Conservation (phyloP, 2,329 filamentous ascomycete genomes). For the Fusarium globosum region DNA sequence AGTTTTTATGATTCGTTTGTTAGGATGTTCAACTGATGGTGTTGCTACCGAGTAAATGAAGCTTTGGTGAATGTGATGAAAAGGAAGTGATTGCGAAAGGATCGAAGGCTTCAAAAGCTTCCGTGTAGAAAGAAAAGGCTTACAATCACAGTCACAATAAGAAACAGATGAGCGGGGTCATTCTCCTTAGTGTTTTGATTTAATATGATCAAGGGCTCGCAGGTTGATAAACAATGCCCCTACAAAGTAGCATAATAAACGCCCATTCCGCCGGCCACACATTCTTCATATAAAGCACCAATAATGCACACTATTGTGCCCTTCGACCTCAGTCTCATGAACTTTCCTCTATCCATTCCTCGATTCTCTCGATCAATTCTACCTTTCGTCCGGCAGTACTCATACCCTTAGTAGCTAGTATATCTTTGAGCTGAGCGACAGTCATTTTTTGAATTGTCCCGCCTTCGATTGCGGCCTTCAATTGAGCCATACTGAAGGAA, state of each 20-base stretch:
- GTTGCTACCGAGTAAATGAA: background rate
- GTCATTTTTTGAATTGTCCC: constrained; percentile 65
- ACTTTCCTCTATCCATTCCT: constrained; percentile 66
- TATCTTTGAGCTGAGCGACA: constrained; percentile 63
- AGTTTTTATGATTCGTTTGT: background rate
- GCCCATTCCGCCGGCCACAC: background rate
- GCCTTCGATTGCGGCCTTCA: constrained; percentile 58
- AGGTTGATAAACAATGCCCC: background rate
- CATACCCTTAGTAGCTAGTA: constrained; percentile 60
- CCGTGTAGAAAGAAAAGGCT: background rate
- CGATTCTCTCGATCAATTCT: constrained; percentile 65
- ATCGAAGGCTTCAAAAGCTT: background rate
- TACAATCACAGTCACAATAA: background rate
- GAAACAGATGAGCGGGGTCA: background rate
- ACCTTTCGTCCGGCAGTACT: constrained; percentile 64
- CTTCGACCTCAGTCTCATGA: constrained; percentile 18
- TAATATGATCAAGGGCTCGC: background rate
- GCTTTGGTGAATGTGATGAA: background rate
- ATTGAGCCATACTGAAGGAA: constrained; percentile 57
- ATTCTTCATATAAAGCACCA: background rate
- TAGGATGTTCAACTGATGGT: background rate
- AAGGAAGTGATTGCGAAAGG: background rate
- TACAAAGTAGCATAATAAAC: constrained; percentile 4
- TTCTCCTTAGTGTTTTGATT: background rate
- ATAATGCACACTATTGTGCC: background rate